A percentile compares a stretch with the other conserved stretches of the same genome.
Evolutionary conservation across 2,329 filamentous ascomycete species (phyloP).

Genomic region (Juglanconis oblonga): DNA sequence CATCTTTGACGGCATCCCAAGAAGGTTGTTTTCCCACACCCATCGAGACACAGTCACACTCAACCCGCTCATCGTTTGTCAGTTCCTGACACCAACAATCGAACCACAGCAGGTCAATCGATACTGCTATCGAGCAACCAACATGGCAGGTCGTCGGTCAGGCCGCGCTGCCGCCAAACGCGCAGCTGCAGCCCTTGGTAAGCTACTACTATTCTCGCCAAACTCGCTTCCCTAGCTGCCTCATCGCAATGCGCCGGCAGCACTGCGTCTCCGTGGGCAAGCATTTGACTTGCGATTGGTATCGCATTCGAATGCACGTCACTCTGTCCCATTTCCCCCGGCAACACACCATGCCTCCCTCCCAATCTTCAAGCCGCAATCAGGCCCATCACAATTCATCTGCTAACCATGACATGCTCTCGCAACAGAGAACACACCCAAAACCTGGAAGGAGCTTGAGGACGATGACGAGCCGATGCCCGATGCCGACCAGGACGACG

Average conservation of each 20-base stretch:
- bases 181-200: slow-evolving; percentile 41
- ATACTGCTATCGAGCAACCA: background rate
- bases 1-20: background rate
- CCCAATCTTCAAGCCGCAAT: too few species aligned
- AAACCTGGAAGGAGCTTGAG: slow-evolving; percentile 39
- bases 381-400: background rate
- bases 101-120: background rate
- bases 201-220: slow-evolving; percentile 16
- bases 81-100: background rate
- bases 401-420: background rate
- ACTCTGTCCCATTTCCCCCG: background rate
- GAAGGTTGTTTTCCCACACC: background rate
- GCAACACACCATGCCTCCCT: too few species aligned
- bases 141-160: slow-evolving; percentile 35
- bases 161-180: slow-evolving; percentile 43
- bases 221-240: slow-evolving; percentile 2
- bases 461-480: slow-evolving; percentile 45
- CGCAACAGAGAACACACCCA: slow-evolving; percentile 44
- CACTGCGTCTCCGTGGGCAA: background rate
- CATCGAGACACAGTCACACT: background rate
- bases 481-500: slow-evolving; percentile 39
- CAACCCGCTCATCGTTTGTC: background rate
- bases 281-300: background rate
- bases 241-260: background rate
- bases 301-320: background rate